Percentiles rank a stretch among this genome's conserved stretches.
Conservation (phyloP, 805 yeast species). For the Saccharomycopsis sp. region DNA sequence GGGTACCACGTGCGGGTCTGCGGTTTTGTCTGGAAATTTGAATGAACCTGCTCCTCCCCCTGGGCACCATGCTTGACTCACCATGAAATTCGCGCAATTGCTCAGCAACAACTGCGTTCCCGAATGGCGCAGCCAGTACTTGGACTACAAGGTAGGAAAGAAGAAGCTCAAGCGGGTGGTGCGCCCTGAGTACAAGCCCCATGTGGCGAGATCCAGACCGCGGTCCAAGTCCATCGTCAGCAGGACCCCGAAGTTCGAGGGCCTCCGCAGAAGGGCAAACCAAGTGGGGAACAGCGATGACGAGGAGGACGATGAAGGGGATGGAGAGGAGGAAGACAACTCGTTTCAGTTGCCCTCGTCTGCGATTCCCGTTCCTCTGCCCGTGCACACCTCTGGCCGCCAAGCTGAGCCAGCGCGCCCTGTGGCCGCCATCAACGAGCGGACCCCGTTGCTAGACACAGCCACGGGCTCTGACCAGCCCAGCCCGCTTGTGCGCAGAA, state of each 20-base stretch:
- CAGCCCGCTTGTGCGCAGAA: conserved; percentile 18
- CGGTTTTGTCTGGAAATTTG: no score
- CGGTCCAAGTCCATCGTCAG: background rate
- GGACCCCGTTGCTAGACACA: conserved; percentile 20
- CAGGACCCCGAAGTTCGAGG: background rate
- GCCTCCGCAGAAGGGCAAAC: no score
- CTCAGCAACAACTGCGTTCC: conserved; percentile 30
- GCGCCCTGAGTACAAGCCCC: no score
- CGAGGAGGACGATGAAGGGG: no score
- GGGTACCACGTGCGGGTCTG: no score
- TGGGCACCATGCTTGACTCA: no score
- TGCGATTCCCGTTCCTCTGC: no score
- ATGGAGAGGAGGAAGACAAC: no score
- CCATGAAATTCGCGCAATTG: conserved; percentile 19
- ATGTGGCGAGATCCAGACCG: background rate
- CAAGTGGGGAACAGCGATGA: no score
- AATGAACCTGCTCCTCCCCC: no score
- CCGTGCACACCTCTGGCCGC: background rate
- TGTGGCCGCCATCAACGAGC: conserved; percentile 4
- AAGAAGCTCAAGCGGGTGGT: conserved; percentile 42
- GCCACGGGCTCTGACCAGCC: background rate
- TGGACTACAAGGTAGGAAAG: conserved; percentile 41
- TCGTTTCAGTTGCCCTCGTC: no score
- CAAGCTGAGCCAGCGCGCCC: background rate
- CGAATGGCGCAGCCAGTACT: conserved; percentile 36